Percentiles rank a stretch among this genome's conserved stretches.
phyloP scores from a whole-genome alignment of 140 eudicot genomes.

The Oenanthe javanica region DNA sequence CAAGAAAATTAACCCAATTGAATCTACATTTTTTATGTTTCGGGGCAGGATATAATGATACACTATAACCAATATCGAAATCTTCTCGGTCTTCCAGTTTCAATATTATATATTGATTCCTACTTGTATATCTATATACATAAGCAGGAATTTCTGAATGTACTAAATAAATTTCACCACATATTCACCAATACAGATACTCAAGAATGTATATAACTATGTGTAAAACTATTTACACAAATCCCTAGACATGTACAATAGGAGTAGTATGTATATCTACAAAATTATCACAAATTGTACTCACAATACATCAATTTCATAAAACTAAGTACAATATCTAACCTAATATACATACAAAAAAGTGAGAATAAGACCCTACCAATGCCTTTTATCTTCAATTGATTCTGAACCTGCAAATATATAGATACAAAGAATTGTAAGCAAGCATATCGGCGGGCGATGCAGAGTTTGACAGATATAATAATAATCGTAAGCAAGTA shows the following conservation, averaged over 20 bases:
- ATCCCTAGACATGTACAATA: too few species aligned
- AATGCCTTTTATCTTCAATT: not conserved
- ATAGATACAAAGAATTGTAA: not conserved
- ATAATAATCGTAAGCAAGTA: not conserved
- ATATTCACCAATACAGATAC: not conserved
- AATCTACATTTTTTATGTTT: not conserved
- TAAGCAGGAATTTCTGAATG: not conserved
- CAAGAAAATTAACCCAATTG: not conserved
- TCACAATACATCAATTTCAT: not conserved
- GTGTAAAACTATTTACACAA: too few species aligned
- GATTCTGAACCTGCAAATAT: not conserved
- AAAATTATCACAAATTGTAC: not conserved
- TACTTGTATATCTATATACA: not conserved
- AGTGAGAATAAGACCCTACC: not conserved
- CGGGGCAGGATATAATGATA: not conserved
- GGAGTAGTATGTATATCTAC: not conserved
- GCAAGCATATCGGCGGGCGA: not conserved
- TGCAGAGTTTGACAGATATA: not conserved
- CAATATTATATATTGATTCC: too few species aligned
- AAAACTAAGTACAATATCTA: not conserved
- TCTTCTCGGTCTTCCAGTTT: too few species aligned
- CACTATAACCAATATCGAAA: too few species aligned
- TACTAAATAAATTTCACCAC: not conserved
- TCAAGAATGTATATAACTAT: not conserved
- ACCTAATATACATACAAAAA: not conserved